These are phyloP conservation scores for Blastobotrys aristatus DNA, from an alignment of 1,139 yeast species.

Conservation along the genomic window DNA sequence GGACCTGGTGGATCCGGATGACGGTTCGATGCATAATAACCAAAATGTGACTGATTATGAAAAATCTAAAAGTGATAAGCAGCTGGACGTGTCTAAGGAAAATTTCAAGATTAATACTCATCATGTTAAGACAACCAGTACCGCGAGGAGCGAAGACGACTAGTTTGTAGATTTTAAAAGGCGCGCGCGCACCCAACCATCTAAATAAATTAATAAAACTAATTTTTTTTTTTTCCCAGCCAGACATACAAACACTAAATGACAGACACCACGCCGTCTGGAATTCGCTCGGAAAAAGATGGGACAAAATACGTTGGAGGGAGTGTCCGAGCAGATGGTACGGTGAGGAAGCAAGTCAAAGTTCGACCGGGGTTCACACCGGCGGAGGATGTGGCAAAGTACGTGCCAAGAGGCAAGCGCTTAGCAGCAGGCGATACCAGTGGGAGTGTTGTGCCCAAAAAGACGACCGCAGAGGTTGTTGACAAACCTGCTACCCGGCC, in stretches of 20 bases:
- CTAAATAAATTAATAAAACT: no score
- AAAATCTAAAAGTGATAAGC: no score
- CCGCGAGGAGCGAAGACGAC: no score
- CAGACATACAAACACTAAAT: not conserved
- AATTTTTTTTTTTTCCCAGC: not conserved
- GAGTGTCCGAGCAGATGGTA: slow-evolving; percentile 38
- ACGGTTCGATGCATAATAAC: no score
- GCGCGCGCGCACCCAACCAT: no score
- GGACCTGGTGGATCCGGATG: not conserved
- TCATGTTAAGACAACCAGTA: no score
- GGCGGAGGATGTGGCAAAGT: slow-evolving; percentile 36
- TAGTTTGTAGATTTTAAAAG: no score
- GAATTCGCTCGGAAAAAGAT: slow-evolving; percentile 19
- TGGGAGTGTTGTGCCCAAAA: not conserved
- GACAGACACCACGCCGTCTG: slow-evolving; percentile 4
- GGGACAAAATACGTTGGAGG: slow-evolving; percentile 30
- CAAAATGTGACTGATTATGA: no score
- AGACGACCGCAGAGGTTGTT: no score
- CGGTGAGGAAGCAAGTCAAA: slow-evolving; percentile 34
- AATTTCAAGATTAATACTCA: no score
- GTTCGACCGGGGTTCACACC: slow-evolving; percentile 40
- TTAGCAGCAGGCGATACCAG: not conserved
- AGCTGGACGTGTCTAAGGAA: no score
- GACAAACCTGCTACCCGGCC: not conserved
- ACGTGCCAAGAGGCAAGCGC: slow-evolving; percentile 27